Percentiles rank a stretch among this genome's conserved stretches.
These are phyloP conservation scores for Puccinia hordei DNA, from an alignment of 1,284 basidiomycete species.

Conservation along the genomic window DNA sequence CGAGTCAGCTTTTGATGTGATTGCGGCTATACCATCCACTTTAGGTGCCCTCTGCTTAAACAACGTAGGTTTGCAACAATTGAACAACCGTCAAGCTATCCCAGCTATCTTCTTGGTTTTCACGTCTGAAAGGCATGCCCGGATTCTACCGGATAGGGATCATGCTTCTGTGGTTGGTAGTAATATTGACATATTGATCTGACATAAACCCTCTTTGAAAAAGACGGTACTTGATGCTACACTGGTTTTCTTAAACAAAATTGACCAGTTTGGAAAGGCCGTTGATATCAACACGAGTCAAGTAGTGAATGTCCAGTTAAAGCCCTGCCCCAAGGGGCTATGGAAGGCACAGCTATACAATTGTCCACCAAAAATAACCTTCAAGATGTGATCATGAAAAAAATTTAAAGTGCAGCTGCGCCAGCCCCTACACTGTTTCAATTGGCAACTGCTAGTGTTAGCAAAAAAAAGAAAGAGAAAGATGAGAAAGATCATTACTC, in stretches of 20 bases:
- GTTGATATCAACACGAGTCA: conserved; percentile 66
- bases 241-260: conserved; percentile 70
- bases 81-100: conserved; percentile 72
- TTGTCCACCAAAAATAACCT: not conserved
- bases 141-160: conserved; percentile 88
- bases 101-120: conserved; percentile 81
- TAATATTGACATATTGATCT: conserved; percentile 89
- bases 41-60: conserved; percentile 95
- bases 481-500: conserved; percentile 53
- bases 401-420: not conserved
- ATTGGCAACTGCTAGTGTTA: not conserved
- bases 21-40: conserved; percentile 91
- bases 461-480: conserved; percentile 31
- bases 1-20: conserved; percentile 85
- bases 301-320: conserved; percentile 60
- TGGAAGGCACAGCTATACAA: not conserved
- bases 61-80: conserved; percentile 79
- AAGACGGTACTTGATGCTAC: conserved; percentile 74
- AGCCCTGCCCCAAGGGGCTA: not conserved
- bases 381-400: conserved; percentile 33
- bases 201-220: conserved; percentile 91
- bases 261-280: conserved; percentile 71
- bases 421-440: conserved; percentile 14
- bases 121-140: conserved; percentile 79
- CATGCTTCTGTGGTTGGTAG: conserved; percentile 84